These are phyloP conservation scores for Ceratobasidium theobromae DNA, from an alignment of 1,284 basidiomycete species.

Conservation along the genomic window DNA sequence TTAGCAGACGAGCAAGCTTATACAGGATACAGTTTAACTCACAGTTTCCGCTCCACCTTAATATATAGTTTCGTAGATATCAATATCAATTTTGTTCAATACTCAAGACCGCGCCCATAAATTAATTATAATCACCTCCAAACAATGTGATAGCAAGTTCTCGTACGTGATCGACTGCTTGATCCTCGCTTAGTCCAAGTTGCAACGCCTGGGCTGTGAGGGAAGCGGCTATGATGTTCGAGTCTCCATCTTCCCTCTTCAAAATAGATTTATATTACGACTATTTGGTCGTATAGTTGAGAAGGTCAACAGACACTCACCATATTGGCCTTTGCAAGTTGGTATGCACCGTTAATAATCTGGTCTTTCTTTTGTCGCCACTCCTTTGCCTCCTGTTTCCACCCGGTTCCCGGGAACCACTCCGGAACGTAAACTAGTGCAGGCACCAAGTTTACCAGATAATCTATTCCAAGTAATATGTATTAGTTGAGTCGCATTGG, in stretches of 20 bases:
- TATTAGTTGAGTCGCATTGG: no score
- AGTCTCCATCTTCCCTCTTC: no score
- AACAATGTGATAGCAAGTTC: no score
- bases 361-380: constrained; percentile 19
- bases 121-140: no score
- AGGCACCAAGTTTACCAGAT: constrained; percentile 14
- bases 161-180: no score
- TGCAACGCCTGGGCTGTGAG: no score
- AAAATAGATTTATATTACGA: no score
- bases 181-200: no score
- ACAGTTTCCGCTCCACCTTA: constrained; percentile 14
- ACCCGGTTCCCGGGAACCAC: constrained; percentile 16
- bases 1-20: not conserved
- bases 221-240: no score
- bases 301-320: not conserved
- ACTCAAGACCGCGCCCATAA: no score
- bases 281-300: not conserved
- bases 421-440: constrained; percentile 1
- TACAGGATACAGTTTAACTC: not conserved
- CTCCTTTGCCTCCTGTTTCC: constrained; percentile 2
- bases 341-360: not conserved
- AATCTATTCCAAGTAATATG: not conserved
- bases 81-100: no score
- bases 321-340: constrained; percentile 12
- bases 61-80: not conserved